Percentiles rank a stretch among this genome's conserved stretches.
These are phyloP conservation scores for Phytophthora tubulina DNA, from an alignment of 352 stramenopile genomes.

Conservation along the genomic window DNA sequence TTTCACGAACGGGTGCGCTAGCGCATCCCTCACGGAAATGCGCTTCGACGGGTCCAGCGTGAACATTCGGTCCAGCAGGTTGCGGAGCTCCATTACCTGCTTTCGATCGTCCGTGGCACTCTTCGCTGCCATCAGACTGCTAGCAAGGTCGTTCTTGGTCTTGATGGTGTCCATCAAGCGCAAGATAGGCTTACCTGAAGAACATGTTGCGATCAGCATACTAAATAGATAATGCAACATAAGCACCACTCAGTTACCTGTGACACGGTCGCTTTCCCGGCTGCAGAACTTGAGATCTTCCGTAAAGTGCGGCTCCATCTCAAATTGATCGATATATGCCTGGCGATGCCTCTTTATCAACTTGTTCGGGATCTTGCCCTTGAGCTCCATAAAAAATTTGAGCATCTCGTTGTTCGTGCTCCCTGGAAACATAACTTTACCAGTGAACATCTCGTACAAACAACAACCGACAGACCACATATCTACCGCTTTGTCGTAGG, in stretches of 20 bases:
- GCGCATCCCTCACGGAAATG: conserved; percentile 76
- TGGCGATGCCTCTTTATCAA: conserved; percentile 85
- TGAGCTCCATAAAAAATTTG: conserved; percentile 96
- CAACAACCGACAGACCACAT: conserved; percentile 98
- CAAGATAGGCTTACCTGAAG: conserved; percentile 72
- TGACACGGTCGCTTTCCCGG: conserved; percentile 83
- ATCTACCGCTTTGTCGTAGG: conserved; percentile 97
- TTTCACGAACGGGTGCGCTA: conserved; percentile 87
- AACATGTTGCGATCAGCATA: background rate
- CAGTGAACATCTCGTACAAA: conserved; percentile 98
- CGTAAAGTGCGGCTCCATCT: conserved; percentile 90
- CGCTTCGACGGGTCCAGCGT: conserved; percentile 83
- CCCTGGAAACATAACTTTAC: conserved; percentile 97
- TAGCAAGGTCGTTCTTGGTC: conserved; percentile 63
- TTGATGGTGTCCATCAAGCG: conserved; percentile 80
- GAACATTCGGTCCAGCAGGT: conserved; percentile 88
- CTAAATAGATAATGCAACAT: background rate
- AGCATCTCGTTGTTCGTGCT: conserved; percentile 99
- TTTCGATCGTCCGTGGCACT: conserved; percentile 74
- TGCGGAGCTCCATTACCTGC: conserved; percentile 68
- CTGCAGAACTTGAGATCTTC: conserved; percentile 89
- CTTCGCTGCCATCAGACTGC: conserved; percentile 67
- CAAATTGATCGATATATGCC: conserved; percentile 82
- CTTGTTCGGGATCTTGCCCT: conserved; percentile 91
- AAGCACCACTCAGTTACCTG: conserved; percentile 51